phyloP scores from a whole-genome alignment of 2,329 filamentous ascomycete genomes.

The Sclerotinia spermophila region DNA sequence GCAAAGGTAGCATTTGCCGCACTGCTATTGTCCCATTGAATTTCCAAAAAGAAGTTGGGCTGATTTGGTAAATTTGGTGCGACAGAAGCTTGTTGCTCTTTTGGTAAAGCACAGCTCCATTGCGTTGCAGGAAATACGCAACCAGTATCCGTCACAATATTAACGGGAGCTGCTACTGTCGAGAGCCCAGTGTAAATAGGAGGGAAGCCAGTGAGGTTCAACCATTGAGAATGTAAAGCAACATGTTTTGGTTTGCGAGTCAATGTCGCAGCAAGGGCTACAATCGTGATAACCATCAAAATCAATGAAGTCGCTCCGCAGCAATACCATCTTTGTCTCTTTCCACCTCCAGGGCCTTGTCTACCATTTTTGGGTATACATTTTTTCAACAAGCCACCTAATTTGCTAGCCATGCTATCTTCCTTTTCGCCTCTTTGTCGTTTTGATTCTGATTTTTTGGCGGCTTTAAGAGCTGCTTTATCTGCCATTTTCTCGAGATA shows the following conservation, averaged over 20 bases:
- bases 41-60: slow-evolving; percentile 77
- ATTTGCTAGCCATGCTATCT: slow-evolving; percentile 54
- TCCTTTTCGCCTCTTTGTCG: slow-evolving; percentile 62
- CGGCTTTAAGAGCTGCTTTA: slow-evolving; percentile 26
- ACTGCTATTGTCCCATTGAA: slow-evolving; percentile 65
- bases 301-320: slow-evolving; percentile 50
- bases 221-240: slow-evolving; percentile 53
- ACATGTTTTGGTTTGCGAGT: slow-evolving; percentile 40
- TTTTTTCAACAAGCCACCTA: slow-evolving; percentile 61
- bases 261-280: slow-evolving; percentile 57
- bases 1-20: slow-evolving; percentile 43
- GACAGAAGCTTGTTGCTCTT: slow-evolving; percentile 65
- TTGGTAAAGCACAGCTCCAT: slow-evolving; percentile 85
- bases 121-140: slow-evolving; percentile 71
- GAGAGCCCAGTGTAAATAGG: slow-evolving; percentile 80
- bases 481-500: slow-evolving; percentile 15
- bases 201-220: slow-evolving; percentile 83
- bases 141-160: slow-evolving; percentile 57
- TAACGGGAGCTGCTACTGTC: slow-evolving; percentile 71
- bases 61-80: slow-evolving; percentile 62
- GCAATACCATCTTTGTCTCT: slow-evolving; percentile 58
- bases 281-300: slow-evolving; percentile 52
- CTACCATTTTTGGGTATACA: slow-evolving; percentile 60
- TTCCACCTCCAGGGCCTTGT: slow-evolving; percentile 59
- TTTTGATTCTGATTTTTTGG: slow-evolving; percentile 39